Conservation (phyloP, 164 flowering plant species). For the Berberis thunbergii region DNA sequence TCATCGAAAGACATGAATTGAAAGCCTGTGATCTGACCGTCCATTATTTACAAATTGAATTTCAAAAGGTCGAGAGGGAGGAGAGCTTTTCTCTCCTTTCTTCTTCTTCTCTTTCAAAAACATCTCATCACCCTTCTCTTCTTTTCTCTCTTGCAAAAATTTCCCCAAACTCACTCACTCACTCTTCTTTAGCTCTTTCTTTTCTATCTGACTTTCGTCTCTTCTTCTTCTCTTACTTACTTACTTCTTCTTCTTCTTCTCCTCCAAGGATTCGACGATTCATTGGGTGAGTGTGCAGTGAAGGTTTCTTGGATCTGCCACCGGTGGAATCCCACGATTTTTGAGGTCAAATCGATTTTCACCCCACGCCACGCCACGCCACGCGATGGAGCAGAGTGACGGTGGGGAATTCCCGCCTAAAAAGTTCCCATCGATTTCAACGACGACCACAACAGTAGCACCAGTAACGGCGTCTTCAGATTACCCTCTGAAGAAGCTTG, state of each 20-base stretch:
- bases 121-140: constrained; percentile 11
- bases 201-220: too few species aligned
- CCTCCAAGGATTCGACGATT: too few species aligned
- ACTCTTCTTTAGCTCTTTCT: too few species aligned
- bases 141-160: constrained; percentile 7
- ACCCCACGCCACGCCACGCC: too few species aligned
- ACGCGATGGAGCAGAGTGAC: constrained; percentile 46
- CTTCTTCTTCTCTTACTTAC: too few species aligned
- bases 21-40: constrained; percentile 31
- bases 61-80: constrained; percentile 68
- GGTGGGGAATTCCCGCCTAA: constrained; percentile 50
- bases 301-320: neutral
- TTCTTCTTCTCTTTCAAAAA: constrained; percentile 6
- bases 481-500: constrained; percentile 62
- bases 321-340: neutral
- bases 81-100: constrained; percentile 14
- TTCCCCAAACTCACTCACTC: neutral
- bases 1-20: neutral
- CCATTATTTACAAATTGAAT: constrained; percentile 37
- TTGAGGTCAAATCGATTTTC: neutral
- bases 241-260: too few species aligned
- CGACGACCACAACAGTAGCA: neutral
- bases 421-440: constrained; percentile 20
- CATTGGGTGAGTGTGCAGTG: too few species aligned
- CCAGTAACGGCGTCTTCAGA: constrained; percentile 17